Conservation (phyloP, 140 eudicot species). For the Flaveria floridana region DNA sequence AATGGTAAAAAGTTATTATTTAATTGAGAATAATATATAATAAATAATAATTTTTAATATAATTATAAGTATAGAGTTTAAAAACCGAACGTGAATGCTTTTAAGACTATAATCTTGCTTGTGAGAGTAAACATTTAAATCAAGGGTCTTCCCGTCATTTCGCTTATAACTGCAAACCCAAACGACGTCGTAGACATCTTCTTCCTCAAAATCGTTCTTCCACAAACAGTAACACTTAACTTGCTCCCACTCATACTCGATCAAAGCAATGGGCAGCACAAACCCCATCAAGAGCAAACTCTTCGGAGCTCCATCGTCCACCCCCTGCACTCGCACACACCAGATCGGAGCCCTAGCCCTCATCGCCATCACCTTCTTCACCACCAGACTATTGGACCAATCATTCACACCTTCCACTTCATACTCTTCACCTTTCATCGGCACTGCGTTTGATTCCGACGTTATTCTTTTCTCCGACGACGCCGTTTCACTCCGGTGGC, state of each 20-base stretch:
- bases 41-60: too few species aligned
- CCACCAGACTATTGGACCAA: constrained; percentile 65
- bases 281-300: constrained; percentile 41
- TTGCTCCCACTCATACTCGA: constrained; percentile 13
- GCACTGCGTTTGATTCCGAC: constrained; percentile 16
- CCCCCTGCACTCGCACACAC: constrained; percentile 70
- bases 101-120: too few species aligned
- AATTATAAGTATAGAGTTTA: too few species aligned
- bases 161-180: background rate
- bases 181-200: constrained; percentile 22
- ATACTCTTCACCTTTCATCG: constrained; percentile 19
- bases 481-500: constrained; percentile 38
- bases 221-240: background rate
- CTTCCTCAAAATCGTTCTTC: constrained; percentile 19
- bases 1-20: too few species aligned
- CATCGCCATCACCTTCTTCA: constrained; percentile 65
- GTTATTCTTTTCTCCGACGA: constrained; percentile 32
- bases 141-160: background rate
- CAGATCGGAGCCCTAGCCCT: constrained; percentile 81
- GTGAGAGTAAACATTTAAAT: background rate
- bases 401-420: constrained; percentile 29
- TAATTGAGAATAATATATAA: too few species aligned
- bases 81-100: too few species aligned
- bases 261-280: constrained; percentile 32
- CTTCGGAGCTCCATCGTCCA: constrained; percentile 35